phyloP scores from a whole-genome alignment of 2,329 filamentous ascomycete genomes.

The Pyricularia sp. region DNA sequence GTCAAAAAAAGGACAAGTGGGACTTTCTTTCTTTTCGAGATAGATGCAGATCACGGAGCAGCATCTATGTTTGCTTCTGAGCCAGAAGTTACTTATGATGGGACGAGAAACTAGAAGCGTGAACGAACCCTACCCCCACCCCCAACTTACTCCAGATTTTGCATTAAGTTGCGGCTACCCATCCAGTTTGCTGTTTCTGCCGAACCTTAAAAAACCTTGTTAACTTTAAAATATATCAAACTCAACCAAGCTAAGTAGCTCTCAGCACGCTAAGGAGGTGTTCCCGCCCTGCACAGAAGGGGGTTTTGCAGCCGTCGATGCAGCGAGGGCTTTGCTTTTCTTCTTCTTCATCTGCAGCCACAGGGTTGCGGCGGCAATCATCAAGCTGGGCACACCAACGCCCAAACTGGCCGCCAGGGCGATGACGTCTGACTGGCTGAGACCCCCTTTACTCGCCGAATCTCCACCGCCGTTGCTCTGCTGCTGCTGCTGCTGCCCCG shows the following conservation, averaged over 20 bases:
- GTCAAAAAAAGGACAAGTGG: not conserved
- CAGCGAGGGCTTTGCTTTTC: slow-evolving; percentile 6
- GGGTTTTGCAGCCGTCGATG: not conserved
- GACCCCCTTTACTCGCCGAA: slow-evolving; percentile 8
- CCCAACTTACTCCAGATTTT: too few species aligned
- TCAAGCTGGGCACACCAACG: slow-evolving; percentile 23
- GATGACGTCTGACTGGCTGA: slow-evolving; percentile 16
- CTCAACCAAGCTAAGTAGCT: not conserved
- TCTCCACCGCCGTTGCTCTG: not conserved
- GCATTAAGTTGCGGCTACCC: not conserved
- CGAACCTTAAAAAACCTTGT: not conserved
- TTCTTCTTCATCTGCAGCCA: slow-evolving; percentile 13
- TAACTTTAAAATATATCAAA: too few species aligned
- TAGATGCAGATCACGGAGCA: not conserved
- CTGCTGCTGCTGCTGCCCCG: not conserved
- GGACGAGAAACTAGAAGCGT: not conserved
- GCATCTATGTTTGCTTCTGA: not conserved
- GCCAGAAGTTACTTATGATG: not conserved
- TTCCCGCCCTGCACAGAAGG: not conserved
- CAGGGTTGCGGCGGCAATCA: slow-evolving; percentile 16
- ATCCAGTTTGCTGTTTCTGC: not conserved
- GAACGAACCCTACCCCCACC: not conserved
- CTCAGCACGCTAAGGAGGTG: not conserved
- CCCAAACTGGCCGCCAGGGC: slow-evolving; percentile 17
- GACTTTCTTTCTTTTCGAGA: not conserved